Evolutionary conservation across 495 filamentous ascomycete species (phyloP), one percentile per base, ranked within the genome.

Genomic region (Ramalina peruviana): DNA sequence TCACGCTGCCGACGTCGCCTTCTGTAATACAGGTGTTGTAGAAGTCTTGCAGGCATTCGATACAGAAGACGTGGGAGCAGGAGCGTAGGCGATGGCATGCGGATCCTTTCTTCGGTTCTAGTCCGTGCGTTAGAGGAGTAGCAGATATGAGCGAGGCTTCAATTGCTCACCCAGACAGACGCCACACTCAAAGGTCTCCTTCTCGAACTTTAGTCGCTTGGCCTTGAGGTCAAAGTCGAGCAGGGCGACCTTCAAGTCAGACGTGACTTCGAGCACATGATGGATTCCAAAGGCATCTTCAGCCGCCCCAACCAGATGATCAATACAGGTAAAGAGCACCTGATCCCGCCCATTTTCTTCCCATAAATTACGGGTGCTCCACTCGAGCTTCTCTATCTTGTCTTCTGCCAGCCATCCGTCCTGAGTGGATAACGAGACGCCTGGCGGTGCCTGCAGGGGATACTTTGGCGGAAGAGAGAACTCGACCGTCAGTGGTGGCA

Each of bases 61-160:
- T 66, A 61, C 92, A 98, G 58, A 97, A 98, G 26, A 98, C 88
- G 58, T 98, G 92, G 0, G 75, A 79, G 62, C 92, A 98, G 30
- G 78, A 76, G 17, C 80, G 60, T 61, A 96, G 72, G 4, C 74
- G 74, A 65, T 96, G 82, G 63, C 92, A 97, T 21, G 70, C 75
- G 0, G 67, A 56, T 4, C 92, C 92, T 63, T 95, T 96, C 62
- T 96, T 96, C 0, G 88, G 88, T 61, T 96, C 88, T 67, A 63
- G n/a, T 16, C 6, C 7, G n/a, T 30, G 5, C 7, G 48, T 70
- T 56, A 71, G 63, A 38, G 36, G 33, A 37, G 20, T 15, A 12
- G 20, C 46, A 16, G 16, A 21, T n/a, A 13, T 3, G 4, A 15
- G 13, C 7, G n/a, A 27, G 36, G 9, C 1, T 39, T 15, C 19